These are phyloP conservation scores for Aspergillus tubingensis DNA, from an alignment of 2,329 filamentous ascomycete species.

Conservation along the genomic window DNA sequence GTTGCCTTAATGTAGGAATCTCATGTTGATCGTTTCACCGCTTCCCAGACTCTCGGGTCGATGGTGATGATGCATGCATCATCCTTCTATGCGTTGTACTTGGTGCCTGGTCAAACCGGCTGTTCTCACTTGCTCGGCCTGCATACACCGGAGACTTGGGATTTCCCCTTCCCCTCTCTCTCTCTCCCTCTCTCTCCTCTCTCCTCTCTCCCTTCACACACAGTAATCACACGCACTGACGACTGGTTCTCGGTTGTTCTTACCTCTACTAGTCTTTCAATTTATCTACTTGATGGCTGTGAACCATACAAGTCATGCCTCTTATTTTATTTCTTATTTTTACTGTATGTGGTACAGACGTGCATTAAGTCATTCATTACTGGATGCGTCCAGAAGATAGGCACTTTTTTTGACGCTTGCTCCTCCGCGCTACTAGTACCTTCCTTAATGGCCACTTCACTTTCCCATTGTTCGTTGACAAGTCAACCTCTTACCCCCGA, in stretches of 20 bases:
- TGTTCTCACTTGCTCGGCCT: neutral
- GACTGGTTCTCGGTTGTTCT: neutral
- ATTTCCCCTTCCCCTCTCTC: neutral
- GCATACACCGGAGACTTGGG: neutral
- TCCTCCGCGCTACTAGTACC: neutral
- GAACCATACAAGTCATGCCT: neutral
- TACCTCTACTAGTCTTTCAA: neutral
- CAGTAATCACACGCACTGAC: neutral
- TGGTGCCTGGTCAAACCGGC: neutral
- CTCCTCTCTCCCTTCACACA: neutral
- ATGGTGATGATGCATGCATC: constrained; percentile 39
- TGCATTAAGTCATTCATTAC: neutral
- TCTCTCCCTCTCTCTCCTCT: neutral
- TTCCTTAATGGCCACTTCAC: neutral
- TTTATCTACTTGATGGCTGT: neutral
- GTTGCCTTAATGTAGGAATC: constrained; percentile 4
- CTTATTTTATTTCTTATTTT: no score
- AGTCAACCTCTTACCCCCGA: no score
- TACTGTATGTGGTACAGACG: neutral
- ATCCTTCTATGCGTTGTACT: constrained; percentile 25
- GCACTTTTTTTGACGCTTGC: neutral
- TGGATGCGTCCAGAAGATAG: neutral
- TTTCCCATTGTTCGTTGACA: no score
- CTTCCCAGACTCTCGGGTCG: constrained; percentile 24
- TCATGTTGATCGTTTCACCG: constrained; percentile 20